These are phyloP conservation scores for Lolium perenne DNA, from an alignment of 176 grass and related monocot species.

Conservation along the genomic window DNA sequence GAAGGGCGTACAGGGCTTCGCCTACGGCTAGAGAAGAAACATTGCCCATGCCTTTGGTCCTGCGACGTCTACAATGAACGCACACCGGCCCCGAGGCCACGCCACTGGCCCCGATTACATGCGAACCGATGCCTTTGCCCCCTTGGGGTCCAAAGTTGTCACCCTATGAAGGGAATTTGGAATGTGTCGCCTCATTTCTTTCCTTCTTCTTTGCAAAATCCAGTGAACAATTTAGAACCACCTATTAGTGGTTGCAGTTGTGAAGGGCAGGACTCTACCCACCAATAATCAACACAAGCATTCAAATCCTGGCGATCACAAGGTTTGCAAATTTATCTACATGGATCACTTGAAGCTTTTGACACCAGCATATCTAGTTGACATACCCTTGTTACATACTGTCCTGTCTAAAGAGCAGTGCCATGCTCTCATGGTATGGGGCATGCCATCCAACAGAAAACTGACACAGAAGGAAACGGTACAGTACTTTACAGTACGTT, in stretches of 20 bases:
- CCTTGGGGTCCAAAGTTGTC: not conserved
- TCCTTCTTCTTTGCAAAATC: not conserved
- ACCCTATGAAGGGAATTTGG: not conserved
- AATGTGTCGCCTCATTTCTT: not conserved
- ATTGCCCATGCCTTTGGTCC: not conserved
- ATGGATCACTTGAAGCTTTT: not conserved
- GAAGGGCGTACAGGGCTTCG: too few relatives aligned
- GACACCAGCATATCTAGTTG: not conserved
- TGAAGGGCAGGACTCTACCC: not conserved
- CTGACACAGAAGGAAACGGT: not conserved
- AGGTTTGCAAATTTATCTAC: not conserved
- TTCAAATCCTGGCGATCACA: not conserved
- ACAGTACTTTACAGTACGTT: not conserved
- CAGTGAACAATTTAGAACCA: not conserved
- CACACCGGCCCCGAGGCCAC: too few relatives aligned
- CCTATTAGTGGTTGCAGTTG: not conserved
- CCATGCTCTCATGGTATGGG: not conserved
- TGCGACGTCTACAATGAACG: too few relatives aligned
- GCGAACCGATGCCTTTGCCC: not conserved
- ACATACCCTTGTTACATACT: not conserved
- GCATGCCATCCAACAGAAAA: not conserved
- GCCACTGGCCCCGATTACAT: not conserved
- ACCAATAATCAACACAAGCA: not conserved
- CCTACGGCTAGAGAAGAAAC: not conserved
- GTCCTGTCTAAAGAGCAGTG: not conserved